Evolutionary conservation across 192 early-diverging fungal genomes (phyloP).

Genomic region (Thoreauomyces humboldtii): DNA sequence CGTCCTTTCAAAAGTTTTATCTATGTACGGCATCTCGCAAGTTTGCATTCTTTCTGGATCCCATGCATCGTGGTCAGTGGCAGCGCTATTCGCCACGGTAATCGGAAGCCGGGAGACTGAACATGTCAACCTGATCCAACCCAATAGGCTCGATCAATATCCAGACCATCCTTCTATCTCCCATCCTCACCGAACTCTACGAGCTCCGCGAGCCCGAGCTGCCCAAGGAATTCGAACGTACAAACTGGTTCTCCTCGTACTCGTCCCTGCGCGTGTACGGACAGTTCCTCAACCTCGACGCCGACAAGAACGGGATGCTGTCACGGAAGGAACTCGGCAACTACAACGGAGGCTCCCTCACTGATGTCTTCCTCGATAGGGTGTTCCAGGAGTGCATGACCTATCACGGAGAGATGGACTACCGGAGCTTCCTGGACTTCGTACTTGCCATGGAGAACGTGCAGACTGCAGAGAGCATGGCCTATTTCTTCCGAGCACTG

Average conservation of each 20-base stretch:
- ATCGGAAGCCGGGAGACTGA: not conserved
- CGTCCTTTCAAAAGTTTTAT: slow-evolving; percentile 43
- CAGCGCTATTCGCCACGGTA: not conserved
- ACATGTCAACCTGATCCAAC: not conserved
- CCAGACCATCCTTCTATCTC: slow-evolving; percentile 46
- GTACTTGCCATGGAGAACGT: slow-evolving; percentile 53
- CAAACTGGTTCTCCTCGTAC: slow-evolving; percentile 54
- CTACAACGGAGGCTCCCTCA: slow-evolving; percentile 46
- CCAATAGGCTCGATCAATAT: slow-evolving; percentile 44
- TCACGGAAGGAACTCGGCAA: slow-evolving; percentile 37
- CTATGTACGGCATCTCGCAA: slow-evolving; percentile 48
- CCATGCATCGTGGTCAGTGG: slow-evolving; percentile 36
- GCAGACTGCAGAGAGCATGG: slow-evolving; percentile 44
- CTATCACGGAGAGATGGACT: slow-evolving; percentile 48
- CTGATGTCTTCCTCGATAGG: slow-evolving; percentile 48
- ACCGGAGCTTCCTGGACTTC: slow-evolving; percentile 48
- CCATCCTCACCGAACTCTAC: slow-evolving; percentile 52
- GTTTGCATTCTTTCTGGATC: slow-evolving; percentile 56
- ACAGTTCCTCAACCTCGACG: slow-evolving; percentile 50
- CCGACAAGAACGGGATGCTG: slow-evolving; percentile 50
- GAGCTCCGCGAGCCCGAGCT: slow-evolving; percentile 52
- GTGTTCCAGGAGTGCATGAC: slow-evolving; percentile 52
- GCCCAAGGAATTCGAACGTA: slow-evolving; percentile 30
- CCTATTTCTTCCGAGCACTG: slow-evolving; percentile 44
- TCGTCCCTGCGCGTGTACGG: slow-evolving; percentile 42